Conservation (phyloP, 2,329 filamentous ascomycete genomes). For the Cercospora brassicicola region DNA sequence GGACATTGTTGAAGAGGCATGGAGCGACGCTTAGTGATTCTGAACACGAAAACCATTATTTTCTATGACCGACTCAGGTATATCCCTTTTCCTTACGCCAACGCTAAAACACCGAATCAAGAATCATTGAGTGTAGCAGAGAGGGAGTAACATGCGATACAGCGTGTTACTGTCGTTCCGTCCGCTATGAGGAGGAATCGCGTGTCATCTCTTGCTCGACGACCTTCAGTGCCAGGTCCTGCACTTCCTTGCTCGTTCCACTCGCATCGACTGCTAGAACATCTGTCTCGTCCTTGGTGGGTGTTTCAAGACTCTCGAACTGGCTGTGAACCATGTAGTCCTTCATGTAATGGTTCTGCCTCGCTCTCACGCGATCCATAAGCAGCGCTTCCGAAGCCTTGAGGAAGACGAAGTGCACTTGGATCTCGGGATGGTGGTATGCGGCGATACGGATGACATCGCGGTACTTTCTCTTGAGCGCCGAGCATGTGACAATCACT, state of each 20-base stretch:
- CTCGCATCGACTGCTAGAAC: slow-evolving; percentile 50
- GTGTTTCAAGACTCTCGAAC: slow-evolving; percentile 82
- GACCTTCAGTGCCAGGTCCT: slow-evolving; percentile 41
- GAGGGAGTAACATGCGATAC: background rate
- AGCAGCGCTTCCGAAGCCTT: slow-evolving; percentile 74
- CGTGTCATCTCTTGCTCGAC: slow-evolving; percentile 42
- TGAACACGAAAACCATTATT: background rate
- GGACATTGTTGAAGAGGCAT: slow-evolving; percentile 52
- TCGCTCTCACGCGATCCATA: slow-evolving; percentile 69
- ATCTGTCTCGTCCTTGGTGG: slow-evolving; percentile 57
- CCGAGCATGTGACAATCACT: slow-evolving; percentile 95
- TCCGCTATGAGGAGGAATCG: slow-evolving; percentile 10
- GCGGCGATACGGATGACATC: slow-evolving; percentile 61
- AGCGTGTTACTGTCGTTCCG: background rate
- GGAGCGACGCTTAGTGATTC: slow-evolving; percentile 16
- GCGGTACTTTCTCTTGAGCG: slow-evolving; percentile 94
- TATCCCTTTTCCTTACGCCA: slow-evolving; percentile 16
- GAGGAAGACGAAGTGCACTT: slow-evolving; percentile 88
- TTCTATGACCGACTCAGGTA: slow-evolving; percentile 2
- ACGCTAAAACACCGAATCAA: slow-evolving; percentile 2
- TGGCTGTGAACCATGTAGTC: slow-evolving; percentile 93
- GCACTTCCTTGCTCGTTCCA: slow-evolving; percentile 44
- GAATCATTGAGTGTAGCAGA: background rate
- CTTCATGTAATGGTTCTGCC: slow-evolving; percentile 92
- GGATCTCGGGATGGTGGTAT: slow-evolving; percentile 47